These are phyloP conservation scores for Triticum urartu DNA, from an alignment of 176 grass and related monocot species.

Conservation along the genomic window DNA sequence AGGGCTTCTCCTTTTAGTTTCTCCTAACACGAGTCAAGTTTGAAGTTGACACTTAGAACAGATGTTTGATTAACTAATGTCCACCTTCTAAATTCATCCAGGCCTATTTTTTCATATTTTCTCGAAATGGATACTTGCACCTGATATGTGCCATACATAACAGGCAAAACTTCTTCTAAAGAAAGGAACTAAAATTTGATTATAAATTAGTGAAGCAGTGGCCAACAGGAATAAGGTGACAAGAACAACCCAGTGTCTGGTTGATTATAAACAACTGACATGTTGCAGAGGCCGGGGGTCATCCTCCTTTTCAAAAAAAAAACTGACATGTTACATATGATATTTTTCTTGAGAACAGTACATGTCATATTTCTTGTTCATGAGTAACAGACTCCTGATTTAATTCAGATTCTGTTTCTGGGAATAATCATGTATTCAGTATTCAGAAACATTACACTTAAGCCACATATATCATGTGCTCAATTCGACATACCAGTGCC, in stretches of 20 bases:
- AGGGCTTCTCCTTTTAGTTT: background rate
- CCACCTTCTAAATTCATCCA: background rate
- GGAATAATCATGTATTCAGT: background rate
- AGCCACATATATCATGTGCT: background rate
- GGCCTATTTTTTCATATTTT: background rate
- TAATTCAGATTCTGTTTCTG: background rate
- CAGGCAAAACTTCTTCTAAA: background rate
- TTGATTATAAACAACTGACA: background rate
- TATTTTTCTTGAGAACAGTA: background rate
- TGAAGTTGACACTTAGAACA: background rate
- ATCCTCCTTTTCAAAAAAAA: no score
- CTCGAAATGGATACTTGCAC: background rate
- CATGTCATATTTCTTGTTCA: conserved; percentile 11
- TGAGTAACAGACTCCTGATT: background rate
- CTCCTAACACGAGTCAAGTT: background rate
- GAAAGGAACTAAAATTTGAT: background rate
- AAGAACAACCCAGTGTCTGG: background rate
- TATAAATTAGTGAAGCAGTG: background rate
- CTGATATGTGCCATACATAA: background rate
- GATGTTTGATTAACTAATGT: background rate
- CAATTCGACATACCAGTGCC: background rate
- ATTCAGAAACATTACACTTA: background rate
- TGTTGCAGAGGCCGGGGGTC: background rate
- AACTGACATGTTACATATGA: background rate
- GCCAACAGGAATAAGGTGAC: background rate